Conservation (phyloP, 768 basidiomycete genomes). For the Calvatia gigantea region DNA sequence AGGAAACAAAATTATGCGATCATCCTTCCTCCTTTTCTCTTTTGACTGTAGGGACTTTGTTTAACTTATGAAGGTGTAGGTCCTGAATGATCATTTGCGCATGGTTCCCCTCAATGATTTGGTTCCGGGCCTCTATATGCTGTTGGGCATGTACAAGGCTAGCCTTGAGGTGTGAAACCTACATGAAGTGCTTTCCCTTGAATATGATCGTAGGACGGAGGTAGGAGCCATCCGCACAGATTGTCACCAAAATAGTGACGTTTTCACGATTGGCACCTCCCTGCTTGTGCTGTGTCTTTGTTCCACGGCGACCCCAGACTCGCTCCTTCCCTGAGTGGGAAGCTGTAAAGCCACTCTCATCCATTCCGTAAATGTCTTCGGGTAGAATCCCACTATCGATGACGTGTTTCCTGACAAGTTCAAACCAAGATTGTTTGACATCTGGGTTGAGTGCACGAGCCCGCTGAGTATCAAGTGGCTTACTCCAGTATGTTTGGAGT, state of each 20-base stretch:
- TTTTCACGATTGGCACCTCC: constrained; percentile 29
- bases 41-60: neutral
- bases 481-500: constrained; percentile 30
- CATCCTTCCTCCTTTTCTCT: constrained; percentile 4
- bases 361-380: constrained; percentile 32
- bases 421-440: constrained; percentile 29
- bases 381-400: constrained; percentile 18
- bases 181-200: constrained; percentile 31
- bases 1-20: neutral
- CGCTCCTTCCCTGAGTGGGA: constrained; percentile 21
- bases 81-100: constrained; percentile 7
- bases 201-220: constrained; percentile 32
- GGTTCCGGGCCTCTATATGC: neutral
- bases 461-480: constrained; percentile 25
- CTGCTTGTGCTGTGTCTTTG: constrained; percentile 28
- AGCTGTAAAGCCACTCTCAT: constrained; percentile 31
- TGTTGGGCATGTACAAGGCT: neutral
- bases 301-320: constrained; percentile 25
- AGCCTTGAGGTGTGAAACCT: neutral
- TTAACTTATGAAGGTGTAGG: neutral
- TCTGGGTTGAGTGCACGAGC: constrained; percentile 25
- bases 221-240: constrained; percentile 35
- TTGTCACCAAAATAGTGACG: constrained; percentile 33
- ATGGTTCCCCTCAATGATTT: constrained; percentile 4
- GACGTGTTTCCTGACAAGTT: constrained; percentile 24